Conservation (phyloP, 2,329 filamentous ascomycete genomes). For the Xylariomycetidae sp. region DNA sequence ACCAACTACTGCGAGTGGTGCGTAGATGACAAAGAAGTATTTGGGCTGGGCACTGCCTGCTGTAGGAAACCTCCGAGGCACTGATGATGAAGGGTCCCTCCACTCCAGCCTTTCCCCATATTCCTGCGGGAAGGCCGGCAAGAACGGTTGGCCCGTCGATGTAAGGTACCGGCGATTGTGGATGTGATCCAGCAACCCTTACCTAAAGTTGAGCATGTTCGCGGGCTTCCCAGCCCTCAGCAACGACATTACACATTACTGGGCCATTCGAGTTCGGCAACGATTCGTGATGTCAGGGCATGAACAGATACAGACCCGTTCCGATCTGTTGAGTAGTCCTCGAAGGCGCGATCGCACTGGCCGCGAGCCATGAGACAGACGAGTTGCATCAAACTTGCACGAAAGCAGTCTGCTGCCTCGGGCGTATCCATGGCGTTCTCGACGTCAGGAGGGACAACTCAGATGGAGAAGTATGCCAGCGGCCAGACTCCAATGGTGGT, state of each 20-base stretch:
- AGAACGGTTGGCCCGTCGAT: slow-evolving; percentile 20
- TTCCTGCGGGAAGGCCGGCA: slow-evolving; percentile 18
- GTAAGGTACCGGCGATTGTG: slow-evolving; percentile 25
- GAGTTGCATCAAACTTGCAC: background rate
- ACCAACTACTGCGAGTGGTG: no score
- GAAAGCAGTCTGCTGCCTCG: no score
- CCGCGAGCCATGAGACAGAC: background rate
- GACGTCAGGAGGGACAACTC: background rate
- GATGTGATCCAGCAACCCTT: slow-evolving; percentile 8
- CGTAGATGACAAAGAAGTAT: slow-evolving; percentile 3
- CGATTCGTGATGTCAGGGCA: slow-evolving; percentile 17
- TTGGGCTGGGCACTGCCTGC: slow-evolving; percentile 9
- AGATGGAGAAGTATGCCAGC: slow-evolving; percentile 2
- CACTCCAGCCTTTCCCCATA: slow-evolving; percentile 19
- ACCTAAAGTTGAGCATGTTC: slow-evolving; percentile 4
- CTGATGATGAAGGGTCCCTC: slow-evolving; percentile 21
- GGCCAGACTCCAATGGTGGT: background rate
- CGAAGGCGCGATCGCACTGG: background rate
- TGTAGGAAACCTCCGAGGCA: slow-evolving; percentile 14
- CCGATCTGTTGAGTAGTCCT: background rate
- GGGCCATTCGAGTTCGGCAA: slow-evolving; percentile 13
- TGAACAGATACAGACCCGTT: background rate
- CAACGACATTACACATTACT: slow-evolving; percentile 3
- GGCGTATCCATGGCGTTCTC: no score
- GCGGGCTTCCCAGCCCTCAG: background rate